Evolutionary conservation across 495 filamentous ascomycete species (phyloP).

Genomic region (Thozetella sp.): DNA sequence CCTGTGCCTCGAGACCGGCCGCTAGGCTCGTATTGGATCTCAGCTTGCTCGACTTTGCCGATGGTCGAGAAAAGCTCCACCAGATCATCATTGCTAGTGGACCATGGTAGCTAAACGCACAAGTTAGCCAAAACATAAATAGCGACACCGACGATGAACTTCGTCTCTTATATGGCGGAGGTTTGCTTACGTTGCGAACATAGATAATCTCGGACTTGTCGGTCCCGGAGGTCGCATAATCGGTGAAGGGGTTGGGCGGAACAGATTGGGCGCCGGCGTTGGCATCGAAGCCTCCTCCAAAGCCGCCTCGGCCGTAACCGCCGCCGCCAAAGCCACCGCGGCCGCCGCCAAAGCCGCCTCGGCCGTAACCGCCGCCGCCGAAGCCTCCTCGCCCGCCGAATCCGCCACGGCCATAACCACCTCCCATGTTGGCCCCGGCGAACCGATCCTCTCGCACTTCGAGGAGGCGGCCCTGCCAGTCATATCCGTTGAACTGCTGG

Average conservation of each 20-base stretch:
- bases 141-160: not conserved
- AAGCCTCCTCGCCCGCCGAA: constrained; percentile 57
- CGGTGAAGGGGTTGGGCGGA: constrained; percentile 94
- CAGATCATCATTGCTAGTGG: constrained; percentile 95
- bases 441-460: constrained; percentile 98
- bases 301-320: constrained; percentile 50
- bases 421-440: constrained; percentile 65
- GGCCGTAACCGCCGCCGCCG: constrained; percentile 56
- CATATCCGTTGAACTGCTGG: constrained; percentile 95
- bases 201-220: constrained; percentile 86
- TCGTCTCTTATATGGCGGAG: too few species aligned
- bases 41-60: constrained; percentile 94
- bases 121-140: constrained; percentile 19
- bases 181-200: constrained; percentile 87
- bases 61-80: constrained; percentile 97
- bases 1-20: constrained; percentile 94
- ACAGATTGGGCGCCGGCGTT: constrained; percentile 45
- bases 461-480: constrained; percentile 92
- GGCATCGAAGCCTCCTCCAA: constrained; percentile 39
- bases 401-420: constrained; percentile 50
- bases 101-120: constrained; percentile 83
- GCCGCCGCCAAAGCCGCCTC: constrained; percentile 41
- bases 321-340: constrained; percentile 36
- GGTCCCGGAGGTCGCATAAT: constrained; percentile 85
- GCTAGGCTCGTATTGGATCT: constrained; percentile 98